phyloP scores from a whole-genome alignment of 768 basidiomycete genomes.

The Auriscalpium vulgare region DNA sequence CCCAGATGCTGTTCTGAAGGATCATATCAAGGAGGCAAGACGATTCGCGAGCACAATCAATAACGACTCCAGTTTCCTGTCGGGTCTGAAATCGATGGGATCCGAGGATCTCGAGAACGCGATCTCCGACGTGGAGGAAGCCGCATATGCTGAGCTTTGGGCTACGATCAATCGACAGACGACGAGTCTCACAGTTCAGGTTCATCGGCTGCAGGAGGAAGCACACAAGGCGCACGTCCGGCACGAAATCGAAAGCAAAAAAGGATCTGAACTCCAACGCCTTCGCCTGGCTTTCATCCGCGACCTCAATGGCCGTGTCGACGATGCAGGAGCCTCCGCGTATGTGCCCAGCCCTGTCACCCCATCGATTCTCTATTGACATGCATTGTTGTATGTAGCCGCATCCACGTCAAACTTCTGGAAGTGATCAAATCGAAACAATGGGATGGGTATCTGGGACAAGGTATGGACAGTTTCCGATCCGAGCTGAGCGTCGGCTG shows the following conservation, averaged over 20 bases:
- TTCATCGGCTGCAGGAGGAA: slow-evolving; percentile 4
- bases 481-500: neutral
- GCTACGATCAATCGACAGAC: neutral
- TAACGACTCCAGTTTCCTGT: slow-evolving; percentile 7
- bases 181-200: neutral
- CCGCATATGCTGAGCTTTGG: slow-evolving; percentile 2
- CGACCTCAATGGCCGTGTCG: neutral
- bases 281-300: slow-evolving; percentile 1
- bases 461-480: too few species aligned
- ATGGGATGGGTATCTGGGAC: neutral
- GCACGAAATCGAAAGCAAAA: slow-evolving; percentile 1
- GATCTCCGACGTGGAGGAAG: neutral
- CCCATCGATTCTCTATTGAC: too few species aligned
- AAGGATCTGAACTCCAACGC: neutral
- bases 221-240: slow-evolving; percentile 3
- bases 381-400: too few species aligned
- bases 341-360: too few species aligned
- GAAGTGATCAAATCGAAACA: too few species aligned
- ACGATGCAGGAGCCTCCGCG: neutral
- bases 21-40: slow-evolving; percentile 2
- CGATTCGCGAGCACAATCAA: neutral
- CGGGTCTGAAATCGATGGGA: neutral
- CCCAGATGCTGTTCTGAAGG: neutral
- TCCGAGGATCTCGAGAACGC: neutral
- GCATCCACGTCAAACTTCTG: too few species aligned